Evolutionary conservation across 2,329 filamentous ascomycete species (phyloP), one percentile per base, ranked within the genome.

Genomic region (Pleoardoris graminearum): DNA sequence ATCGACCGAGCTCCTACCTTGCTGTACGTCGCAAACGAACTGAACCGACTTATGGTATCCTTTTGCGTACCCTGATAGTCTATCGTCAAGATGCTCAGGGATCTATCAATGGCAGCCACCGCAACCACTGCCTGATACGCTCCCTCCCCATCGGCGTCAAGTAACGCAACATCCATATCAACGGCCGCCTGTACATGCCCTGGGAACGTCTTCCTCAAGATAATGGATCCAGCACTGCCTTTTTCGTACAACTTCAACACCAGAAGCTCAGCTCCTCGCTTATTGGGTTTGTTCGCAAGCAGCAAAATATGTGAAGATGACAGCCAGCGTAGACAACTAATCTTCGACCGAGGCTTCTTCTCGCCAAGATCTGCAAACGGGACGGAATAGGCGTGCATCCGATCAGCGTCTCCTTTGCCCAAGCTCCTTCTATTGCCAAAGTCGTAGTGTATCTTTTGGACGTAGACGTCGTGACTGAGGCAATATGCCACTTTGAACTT

Each of bases 121-220:
- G 91, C 92, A 59, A 96, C 81, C 41, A 88, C 83, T 59, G 91
- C 88, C 73, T 97, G 91, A 41, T 86, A 83, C 53, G 88, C 85
- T 47, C 82, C 83, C 46, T 84, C 77, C 1, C 80, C 75, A 16
- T 81, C 77, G 0, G 81, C 75, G 10, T 82, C 76, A 4, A 97
- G 80, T 52, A 87, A 84, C 54, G 85, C 85, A 44, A 93, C 85
- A 45, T 94, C 89, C 45, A 97, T 79, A 8, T 88, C 88, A 0
- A 90, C 88, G 3, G 89, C 89, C 50, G 89, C 87, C 51, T 86
- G 87, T 56, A 94, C 83, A 49, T 80, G 80, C 48, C 79, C 82
- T 14, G 89, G 85, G 29, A 96, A 80, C 49, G 79, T 81, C 60
- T 82, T 82, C 37, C 80, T 76, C 22, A 79, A 69, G 19, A 80